Conservation (phyloP, 2,329 filamentous ascomycete species). For the Scedosporium minutisporum region DNA sequence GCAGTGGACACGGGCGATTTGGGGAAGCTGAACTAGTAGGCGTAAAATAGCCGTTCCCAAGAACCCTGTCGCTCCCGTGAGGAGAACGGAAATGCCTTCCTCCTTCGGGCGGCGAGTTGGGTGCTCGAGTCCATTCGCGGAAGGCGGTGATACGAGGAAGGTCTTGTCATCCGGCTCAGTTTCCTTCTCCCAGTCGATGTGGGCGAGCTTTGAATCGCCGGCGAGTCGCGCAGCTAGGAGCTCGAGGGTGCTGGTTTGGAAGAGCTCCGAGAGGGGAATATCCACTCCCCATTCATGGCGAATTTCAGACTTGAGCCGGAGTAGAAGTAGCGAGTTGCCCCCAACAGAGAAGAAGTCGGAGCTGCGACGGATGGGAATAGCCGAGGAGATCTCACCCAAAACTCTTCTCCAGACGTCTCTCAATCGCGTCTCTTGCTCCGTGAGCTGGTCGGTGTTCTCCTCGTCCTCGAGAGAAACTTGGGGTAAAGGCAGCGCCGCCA, state of each 20-base stretch:
- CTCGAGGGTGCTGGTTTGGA: not conserved
- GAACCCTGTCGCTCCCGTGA: not conserved
- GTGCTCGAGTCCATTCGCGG: not conserved
- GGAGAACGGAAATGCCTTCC: not conserved
- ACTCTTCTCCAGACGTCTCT: not conserved
- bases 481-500: too few species aligned
- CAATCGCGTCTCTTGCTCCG: not conserved
- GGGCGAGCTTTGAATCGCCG: not conserved
- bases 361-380: conserved; percentile 1
- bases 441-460: too few species aligned
- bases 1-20: not conserved
- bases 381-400: not conserved
- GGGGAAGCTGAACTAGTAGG: not conserved
- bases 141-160: too few species aligned
- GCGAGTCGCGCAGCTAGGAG: not conserved
- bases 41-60: not conserved
- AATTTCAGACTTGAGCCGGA: conserved; percentile 26
- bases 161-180: too few species aligned
- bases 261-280: conserved; percentile 11
- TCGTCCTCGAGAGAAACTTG: too few species aligned
- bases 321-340: conserved; percentile 29
- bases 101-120: not conserved
- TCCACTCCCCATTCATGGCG: conserved; percentile 18
- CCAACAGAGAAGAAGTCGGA: conserved; percentile 32
- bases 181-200: not conserved